phyloP scores from a whole-genome alignment of 768 basidiomycete genomes.

The Strobilomyces dryophilus region DNA sequence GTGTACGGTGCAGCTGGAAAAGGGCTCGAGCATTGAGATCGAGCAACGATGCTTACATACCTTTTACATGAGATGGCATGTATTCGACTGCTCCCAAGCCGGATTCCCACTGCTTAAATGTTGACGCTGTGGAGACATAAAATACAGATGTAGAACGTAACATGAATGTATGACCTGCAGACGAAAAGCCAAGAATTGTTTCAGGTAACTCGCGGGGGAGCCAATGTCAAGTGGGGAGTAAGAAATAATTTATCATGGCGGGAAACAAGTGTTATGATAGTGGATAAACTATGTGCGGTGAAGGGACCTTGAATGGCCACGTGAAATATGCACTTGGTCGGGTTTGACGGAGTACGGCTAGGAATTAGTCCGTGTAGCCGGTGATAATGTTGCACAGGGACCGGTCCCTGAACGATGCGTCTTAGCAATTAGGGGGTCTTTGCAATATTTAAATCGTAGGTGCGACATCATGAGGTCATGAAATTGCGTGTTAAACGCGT shows the following conservation, averaged over 20 bases:
- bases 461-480: constrained; percentile 8
- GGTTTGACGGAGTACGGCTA: not conserved
- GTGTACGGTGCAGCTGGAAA: no score
- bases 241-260: constrained; percentile 17
- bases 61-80: no score
- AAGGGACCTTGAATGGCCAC: not conserved
- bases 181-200: not conserved
- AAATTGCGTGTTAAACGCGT: not conserved
- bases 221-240: constrained; percentile 1
- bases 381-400: constrained; percentile 6
- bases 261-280: constrained; percentile 10
- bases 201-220: no score
- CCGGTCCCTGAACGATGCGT: constrained; percentile 6
- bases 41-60: no score
- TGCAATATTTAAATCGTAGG: constrained; percentile 11
- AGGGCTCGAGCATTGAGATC: no score
- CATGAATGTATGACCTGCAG: not conserved
- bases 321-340: not conserved
- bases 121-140: not conserved
- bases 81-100: no score
- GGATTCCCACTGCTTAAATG: not conserved
- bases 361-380: not conserved
- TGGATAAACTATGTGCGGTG: constrained; percentile 22
- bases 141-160: constrained; percentile 1
- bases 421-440: constrained; percentile 5